Base-by-base conservation (phyloP, 768 basidiomycete species). In the Agaricus blazei region DNA sequence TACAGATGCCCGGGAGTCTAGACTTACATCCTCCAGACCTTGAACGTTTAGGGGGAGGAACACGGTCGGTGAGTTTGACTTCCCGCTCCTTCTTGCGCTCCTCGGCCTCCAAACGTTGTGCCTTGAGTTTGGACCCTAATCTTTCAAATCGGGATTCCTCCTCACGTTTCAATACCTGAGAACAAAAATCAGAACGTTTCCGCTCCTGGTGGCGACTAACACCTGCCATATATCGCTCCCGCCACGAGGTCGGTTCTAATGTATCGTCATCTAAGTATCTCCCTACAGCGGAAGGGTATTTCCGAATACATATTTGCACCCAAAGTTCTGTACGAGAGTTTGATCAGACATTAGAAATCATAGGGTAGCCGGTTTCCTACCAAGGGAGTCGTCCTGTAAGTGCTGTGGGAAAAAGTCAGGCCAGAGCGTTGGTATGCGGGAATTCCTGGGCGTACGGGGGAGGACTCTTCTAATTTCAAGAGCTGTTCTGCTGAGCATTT, bases 61-160 rank as follows among this genome's bases (percentile, higher is more conserved):
- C 60, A 59, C 73, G 79, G 67, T 88, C 87, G 15, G 87, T 91
- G 51, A 84, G 62, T 66, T 89, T 90, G 56, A 93, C 80, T 68
- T 87, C 84, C 56, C 83, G 78, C 68, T 87, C 87, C 67, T 78
- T 88, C 74, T 87, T 90, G 59, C 83, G 84, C 64, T 86, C 83
- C 37, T 85, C 87, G 9, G 79, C 85, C 66, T 86, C 83, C 63
- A 81, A 75, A 19, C 88, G 82, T 62, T 85, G 82, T 45, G 69
- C 79, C 58, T 87, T 83, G 59, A 92, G 74, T 60, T 77, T 84
- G 42, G 73, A 75, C 29, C 81, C 79, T 9, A 80, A 73, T 65
- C 82, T 81, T 65, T 89, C 84, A 27, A 91, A 68, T 42, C 85
- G 79, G 63, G 75, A 72, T 11, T 83, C 77, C 66, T 90, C 88